These are phyloP conservation scores for Sclerospora graminicola DNA, from an alignment of 352 stramenopile species.

Conservation along the genomic window DNA sequence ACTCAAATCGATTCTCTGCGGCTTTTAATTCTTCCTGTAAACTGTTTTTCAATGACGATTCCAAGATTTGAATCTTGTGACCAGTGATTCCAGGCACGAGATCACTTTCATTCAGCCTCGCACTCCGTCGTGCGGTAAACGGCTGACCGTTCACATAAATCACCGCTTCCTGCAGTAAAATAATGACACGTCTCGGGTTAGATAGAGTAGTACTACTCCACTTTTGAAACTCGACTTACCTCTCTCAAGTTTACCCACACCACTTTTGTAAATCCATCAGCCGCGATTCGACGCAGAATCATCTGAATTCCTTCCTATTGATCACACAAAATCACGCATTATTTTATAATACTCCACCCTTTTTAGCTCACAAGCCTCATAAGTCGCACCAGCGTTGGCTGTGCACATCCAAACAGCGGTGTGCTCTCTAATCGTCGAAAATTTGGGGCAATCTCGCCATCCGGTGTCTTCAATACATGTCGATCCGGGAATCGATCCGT, in stretches of 20 bases:
- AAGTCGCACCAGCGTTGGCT: constrained; percentile 58
- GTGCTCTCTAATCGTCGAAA: constrained; percentile 63
- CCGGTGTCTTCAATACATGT: constrained; percentile 49
- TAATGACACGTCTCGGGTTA: no score
- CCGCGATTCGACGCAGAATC: constrained; percentile 52
- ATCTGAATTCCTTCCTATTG: constrained; percentile 59
- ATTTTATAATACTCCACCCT: no score
- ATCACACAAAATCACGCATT: constrained; percentile 3
- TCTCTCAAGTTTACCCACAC: constrained; percentile 80
- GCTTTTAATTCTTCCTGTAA: constrained; percentile 53
- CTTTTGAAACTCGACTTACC: constrained; percentile 24
- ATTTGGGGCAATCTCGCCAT: constrained; percentile 66
- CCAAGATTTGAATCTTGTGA: constrained; percentile 72
- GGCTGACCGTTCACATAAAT: constrained; percentile 71
- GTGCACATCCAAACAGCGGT: constrained; percentile 60
- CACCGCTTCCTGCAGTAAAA: constrained; percentile 45
- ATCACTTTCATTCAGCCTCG: constrained; percentile 79
- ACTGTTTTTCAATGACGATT: constrained; percentile 72
- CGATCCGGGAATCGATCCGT: constrained; percentile 71
- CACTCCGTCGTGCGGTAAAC: constrained; percentile 60
- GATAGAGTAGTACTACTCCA: no score
- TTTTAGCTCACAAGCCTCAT: no score
- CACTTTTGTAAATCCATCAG: constrained; percentile 68
- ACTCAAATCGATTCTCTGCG: constrained; percentile 49
- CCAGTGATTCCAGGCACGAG: constrained; percentile 71